Conservation (phyloP, 257 asterid genomes). For the Jacaranda mimosifolia region DNA sequence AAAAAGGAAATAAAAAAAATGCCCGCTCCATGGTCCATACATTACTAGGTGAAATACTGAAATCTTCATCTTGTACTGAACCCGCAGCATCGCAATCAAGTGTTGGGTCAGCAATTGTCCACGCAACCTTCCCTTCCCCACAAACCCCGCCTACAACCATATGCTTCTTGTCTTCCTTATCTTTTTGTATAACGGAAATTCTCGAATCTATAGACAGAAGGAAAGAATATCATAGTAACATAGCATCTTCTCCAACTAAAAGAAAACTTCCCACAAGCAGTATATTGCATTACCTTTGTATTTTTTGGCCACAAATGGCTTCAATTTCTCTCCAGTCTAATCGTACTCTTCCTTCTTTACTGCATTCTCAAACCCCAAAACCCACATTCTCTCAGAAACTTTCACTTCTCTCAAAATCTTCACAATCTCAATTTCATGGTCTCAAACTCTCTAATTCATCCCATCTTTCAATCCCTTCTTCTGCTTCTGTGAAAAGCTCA, state of each 20-base stretch:
- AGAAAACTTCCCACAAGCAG: not conserved
- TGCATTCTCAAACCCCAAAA: slow-evolving; percentile 58
- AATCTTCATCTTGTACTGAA: not conserved
- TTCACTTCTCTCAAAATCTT: slow-evolving; percentile 55
- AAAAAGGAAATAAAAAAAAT: no score
- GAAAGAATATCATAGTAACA: not conserved
- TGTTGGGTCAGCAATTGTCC: slow-evolving; percentile 64
- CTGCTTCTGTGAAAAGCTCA: slow-evolving; percentile 46
- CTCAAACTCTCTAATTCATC: slow-evolving; percentile 55
- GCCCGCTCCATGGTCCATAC: no score
- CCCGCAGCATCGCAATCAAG: slow-evolving; percentile 14
- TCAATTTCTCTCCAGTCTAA: slow-evolving; percentile 60
- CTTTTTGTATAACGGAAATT: slow-evolving; percentile 20
- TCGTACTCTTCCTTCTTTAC: slow-evolving; percentile 61
- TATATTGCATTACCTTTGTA: not conserved
- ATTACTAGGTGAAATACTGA: slow-evolving; percentile 32
- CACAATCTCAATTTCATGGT: slow-evolving; percentile 79
- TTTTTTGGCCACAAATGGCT: slow-evolving; percentile 59
- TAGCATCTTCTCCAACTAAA: not conserved
- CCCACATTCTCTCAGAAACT: slow-evolving; percentile 49
- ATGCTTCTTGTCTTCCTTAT: slow-evolving; percentile 41
- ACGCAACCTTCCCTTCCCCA: slow-evolving; percentile 45
- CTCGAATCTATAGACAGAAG: not conserved
- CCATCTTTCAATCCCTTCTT: slow-evolving; percentile 51
- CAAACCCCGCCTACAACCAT: slow-evolving; percentile 1